Base-by-base conservation (phyloP, 2,329 filamentous ascomycete species). In the Talaromyces sp. region DNA sequence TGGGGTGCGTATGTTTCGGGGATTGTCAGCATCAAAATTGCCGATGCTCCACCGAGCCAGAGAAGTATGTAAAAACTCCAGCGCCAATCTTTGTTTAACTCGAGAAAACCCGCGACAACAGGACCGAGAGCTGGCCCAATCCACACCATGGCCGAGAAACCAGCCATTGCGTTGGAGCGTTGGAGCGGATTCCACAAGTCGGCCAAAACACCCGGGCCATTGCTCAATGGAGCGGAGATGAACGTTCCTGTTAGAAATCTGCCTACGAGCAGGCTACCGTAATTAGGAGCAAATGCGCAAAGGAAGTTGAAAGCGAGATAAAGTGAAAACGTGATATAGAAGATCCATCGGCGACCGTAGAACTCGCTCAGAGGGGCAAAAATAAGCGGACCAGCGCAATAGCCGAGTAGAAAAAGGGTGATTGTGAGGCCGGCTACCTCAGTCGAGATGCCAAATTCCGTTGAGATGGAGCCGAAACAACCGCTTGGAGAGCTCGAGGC, bases 191-290 rank as follows among this genome's bases (percentile, higher is more conserved):
- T 69, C 54, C 89, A 82, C 73, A 90, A 79, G 72, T 91, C 89
- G 30, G 86, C 84, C 44, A 91, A 87, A 1, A 85, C 85, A 18
- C 87, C 87, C 33, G 86, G 86, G 6, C 88, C 88, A 65, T 88
- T 87, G 0, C 87, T 88, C 18, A 90, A 73, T 0, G 86, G 83
- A 31, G 81, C 82, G 5, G 83, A 83, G 40, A 87, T 88, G 51
- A 87, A 87, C 12, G 83, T 73, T 16, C 88, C 89, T 16, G 83
- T 81, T 5, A 89, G 66, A 66, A 89, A 84, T 3, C 87, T 83
- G 65, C 89, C 89, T 1, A 81, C 79, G 50, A 88, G 81, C 57
- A 89, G 79, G 50, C 81, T 75, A 30, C 71, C 73, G 55, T 89
- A 77, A 7, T 76, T 76, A 0, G 83, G 83, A 0, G 86, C 80